Evolutionary conservation across 2,329 filamentous ascomycete species (phyloP), one percentile per base, ranked within the genome.

Genomic region (Cercospora zeae-maydis): DNA sequence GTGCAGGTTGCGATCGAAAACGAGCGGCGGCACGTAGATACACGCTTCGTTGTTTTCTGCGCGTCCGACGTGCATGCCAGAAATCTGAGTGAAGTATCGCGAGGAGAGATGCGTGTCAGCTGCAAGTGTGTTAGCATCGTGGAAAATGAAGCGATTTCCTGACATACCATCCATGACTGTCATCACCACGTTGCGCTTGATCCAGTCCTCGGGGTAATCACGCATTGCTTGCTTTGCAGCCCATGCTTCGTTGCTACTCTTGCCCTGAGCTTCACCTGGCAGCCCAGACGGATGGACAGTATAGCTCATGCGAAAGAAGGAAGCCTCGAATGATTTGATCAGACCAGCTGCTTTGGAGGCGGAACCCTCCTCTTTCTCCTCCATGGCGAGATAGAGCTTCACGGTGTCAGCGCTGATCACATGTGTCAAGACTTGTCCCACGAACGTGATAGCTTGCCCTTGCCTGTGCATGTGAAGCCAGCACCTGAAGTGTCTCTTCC

Each of bases 241-340:
- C 86, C 88, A 91, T 57, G 84, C 84, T 64, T 89, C 82, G 74
- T 91, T 91, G 78, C 88, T 91, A 66, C 88, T 88, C 73, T 91
- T 91, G 62, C 88, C 88, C 59, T 88, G 86, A 55, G 88, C 84
- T 73, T 91, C 88, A 11, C 86, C 85, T 3, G 84, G 82, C 57
- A 91, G 84, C 59, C 85, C 85, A 21, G 80, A 76, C 1, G 88
- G 88, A 70, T 91, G 88, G 11, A 89, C 75, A 2, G 87, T 90
- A 72, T 84, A 87, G 69, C 86, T 84, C 69, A 91, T 87, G 63
- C 82, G 83, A 45, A 85, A 84, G 72, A 91, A 91, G 62, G 82
- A 85, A 70, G 84, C 84, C 66, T 82, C 77, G 69, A 89, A 90
- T 63, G 84, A 82, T 52, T 84, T 81, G n/a, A 87, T 81, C 14